These are phyloP conservation scores for Zoysia pacifica DNA, from an alignment of 176 grass and related monocot genomes.

Conservation along the genomic window DNA sequence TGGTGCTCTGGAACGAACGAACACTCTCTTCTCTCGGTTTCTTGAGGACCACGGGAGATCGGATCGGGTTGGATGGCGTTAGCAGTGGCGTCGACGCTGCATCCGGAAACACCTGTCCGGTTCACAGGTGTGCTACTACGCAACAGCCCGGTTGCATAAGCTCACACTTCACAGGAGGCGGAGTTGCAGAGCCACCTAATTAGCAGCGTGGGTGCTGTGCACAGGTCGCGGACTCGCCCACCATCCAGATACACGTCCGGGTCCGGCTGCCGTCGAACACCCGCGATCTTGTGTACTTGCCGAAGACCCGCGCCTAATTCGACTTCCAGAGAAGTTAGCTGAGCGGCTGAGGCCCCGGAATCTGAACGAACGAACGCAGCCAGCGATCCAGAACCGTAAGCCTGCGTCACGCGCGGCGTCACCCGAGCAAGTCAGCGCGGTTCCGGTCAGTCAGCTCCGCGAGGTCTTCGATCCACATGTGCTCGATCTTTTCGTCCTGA, in stretches of 20 bases:
- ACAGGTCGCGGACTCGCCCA: background rate
- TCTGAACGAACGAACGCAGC: background rate
- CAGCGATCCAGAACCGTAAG: background rate
- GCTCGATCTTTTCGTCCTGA: background rate
- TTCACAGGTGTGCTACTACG: too few species aligned
- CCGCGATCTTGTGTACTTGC: background rate
- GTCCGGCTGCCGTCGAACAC: background rate
- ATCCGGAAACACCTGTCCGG: conserved; percentile 12
- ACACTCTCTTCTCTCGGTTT: background rate
- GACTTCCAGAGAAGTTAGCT: conserved; percentile 8
- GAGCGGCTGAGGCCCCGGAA: background rate
- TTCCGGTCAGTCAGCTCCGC: background rate
- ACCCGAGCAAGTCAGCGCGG: background rate
- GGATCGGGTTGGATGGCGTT: background rate
- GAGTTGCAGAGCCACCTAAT: background rate
- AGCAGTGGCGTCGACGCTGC: background rate
- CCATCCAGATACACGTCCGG: background rate
- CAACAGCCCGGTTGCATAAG: too few species aligned
- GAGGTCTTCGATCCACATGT: background rate
- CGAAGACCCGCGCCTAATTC: background rate
- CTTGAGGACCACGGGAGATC: conserved; percentile 31
- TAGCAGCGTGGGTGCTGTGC: background rate
- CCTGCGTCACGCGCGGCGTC: conserved; percentile 16
- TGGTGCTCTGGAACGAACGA: background rate
- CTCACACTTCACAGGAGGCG: too few species aligned